A percentile compares a stretch with the other conserved stretches of the same genome.
Conservation (phyloP, 2,329 filamentous ascomycete genomes). For the Ceratocystis ficicola region DNA sequence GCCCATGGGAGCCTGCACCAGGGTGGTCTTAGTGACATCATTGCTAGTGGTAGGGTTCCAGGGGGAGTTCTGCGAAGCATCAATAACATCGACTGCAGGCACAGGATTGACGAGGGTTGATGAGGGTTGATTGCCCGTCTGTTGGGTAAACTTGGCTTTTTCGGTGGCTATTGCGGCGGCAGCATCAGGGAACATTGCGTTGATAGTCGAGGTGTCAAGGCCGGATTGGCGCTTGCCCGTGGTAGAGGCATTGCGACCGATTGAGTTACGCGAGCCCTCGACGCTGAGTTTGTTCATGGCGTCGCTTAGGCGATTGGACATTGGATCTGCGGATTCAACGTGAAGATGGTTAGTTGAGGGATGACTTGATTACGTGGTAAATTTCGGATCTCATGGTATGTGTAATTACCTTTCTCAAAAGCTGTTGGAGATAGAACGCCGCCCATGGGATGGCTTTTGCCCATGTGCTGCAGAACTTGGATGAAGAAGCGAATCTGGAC, state of each 20-base stretch:
- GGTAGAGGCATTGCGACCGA: constrained; percentile 66
- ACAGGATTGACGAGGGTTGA: constrained; percentile 84
- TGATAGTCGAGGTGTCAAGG: constrained; percentile 86
- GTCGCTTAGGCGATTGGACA: constrained; percentile 91
- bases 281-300: constrained; percentile 92
- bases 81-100: constrained; percentile 41
- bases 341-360: constrained; percentile 21
- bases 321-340: constrained; percentile 55
- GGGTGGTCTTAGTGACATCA: constrained; percentile 56
- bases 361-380: not conserved
- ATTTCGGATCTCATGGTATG: not conserved
- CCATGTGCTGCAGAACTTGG: constrained; percentile 97
- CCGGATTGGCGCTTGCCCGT: constrained; percentile 79
- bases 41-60: constrained; percentile 50
- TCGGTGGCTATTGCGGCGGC: constrained; percentile 97
- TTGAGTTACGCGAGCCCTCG: constrained; percentile 74
- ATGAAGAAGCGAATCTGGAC: constrained; percentile 99
- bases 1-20: constrained; percentile 75
- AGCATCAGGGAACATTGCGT: constrained; percentile 97
- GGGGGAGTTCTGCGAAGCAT: constrained; percentile 59
- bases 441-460: constrained; percentile 94
- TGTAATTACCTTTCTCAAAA: constrained; percentile 75
- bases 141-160: constrained; percentile 93
- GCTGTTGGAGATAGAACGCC: constrained; percentile 87
- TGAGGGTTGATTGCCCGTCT: constrained; percentile 76